These are phyloP conservation scores for Saksenaea vasiformis DNA, from an alignment of 371 early-diverging fungal genomes.

Conservation along the genomic window DNA sequence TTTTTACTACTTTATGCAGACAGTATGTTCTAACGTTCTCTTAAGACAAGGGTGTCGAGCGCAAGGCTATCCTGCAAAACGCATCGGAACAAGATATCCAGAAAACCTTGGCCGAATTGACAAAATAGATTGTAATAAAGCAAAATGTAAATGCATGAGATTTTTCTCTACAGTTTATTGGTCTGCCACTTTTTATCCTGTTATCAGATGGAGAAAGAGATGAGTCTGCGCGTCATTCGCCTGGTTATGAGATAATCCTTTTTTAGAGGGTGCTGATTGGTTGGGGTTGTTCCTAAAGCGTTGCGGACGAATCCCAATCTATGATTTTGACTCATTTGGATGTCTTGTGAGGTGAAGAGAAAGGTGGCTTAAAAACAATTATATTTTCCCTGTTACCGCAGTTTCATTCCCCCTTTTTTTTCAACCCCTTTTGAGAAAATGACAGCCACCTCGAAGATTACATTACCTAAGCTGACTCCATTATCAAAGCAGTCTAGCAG, in stretches of 20 bases:
- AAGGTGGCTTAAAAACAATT: neutral
- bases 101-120: conserved; percentile 49
- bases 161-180: neutral
- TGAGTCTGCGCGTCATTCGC: neutral
- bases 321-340: neutral
- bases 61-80: conserved; percentile 76
- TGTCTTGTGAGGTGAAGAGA: neutral
- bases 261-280: neutral
- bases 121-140: neutral
- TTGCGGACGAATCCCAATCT: neutral
- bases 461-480: conserved; percentile 38
- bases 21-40: neutral
- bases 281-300: neutral
- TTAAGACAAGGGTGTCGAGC: conserved; percentile 86
- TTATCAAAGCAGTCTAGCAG: conserved; percentile 38
- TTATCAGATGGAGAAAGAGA: neutral
- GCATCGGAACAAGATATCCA: conserved; percentile 74
- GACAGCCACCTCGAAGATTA: conserved; percentile 32
- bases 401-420: neutral
- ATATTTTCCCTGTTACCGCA: neutral
- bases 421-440: neutral
- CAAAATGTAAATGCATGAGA: neutral
- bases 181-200: neutral
- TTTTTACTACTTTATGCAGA: neutral
- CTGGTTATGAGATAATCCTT: neutral